Evolutionary conservation across 2,329 filamentous ascomycete genomes (phyloP).

Genomic region (Trichoderma atroviride): DNA sequence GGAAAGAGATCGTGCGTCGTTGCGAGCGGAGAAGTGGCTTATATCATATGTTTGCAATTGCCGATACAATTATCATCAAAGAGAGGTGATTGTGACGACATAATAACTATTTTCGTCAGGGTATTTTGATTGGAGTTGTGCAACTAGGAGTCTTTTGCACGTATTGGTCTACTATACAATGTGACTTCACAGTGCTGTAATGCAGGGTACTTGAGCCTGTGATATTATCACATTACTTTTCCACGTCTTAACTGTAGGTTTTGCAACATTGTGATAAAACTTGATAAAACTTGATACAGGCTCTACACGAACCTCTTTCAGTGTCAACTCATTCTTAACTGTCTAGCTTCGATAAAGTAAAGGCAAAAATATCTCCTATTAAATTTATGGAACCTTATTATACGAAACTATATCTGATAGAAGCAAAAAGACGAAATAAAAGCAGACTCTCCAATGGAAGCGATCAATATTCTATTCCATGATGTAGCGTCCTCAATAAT

Average conservation of each 20-base stretch:
- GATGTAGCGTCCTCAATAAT: background rate
- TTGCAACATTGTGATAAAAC: too few species aligned
- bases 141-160: background rate
- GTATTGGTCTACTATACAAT: background rate
- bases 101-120: background rate
- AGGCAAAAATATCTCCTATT: too few species aligned
- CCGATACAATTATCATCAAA: background rate
- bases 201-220: background rate
- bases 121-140: background rate
- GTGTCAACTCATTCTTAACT: too few species aligned
- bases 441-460: background rate
- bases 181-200: background rate
- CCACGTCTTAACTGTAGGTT: too few species aligned
- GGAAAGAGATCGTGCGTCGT: background rate
- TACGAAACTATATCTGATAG: too few species aligned
- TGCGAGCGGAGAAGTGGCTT: background rate
- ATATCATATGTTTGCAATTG: too few species aligned
- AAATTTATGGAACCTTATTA: too few species aligned
- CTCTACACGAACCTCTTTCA: too few species aligned
- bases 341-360: too few species aligned
- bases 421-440: too few species aligned
- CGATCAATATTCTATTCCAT: background rate
- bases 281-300: too few species aligned
- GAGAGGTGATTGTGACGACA: background rate
- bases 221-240: background rate